phyloP scores from a whole-genome alignment of 2,329 filamentous ascomycete species.

The Cercospora citrullina region DNA sequence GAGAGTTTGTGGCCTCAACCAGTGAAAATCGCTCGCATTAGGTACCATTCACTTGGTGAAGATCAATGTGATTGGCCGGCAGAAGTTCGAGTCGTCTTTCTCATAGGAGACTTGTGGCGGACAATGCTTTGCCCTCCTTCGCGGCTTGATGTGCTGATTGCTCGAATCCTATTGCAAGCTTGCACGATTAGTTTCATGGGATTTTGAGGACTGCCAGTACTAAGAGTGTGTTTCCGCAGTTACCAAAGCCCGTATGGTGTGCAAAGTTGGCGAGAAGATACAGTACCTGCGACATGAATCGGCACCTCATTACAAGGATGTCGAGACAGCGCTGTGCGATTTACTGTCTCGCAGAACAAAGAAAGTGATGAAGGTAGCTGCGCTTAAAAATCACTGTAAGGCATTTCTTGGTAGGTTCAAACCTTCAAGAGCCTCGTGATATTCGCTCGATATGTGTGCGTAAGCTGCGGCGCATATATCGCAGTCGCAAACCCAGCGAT shows the following conservation, averaged over 20 bases:
- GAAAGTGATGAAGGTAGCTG: background rate
- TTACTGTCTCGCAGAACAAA: too few relatives aligned
- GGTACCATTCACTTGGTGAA: background rate
- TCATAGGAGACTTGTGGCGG: background rate
- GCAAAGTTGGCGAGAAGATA: too few relatives aligned
- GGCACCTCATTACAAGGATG: too few relatives aligned
- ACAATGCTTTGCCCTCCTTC: background rate
- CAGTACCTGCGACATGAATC: too few relatives aligned
- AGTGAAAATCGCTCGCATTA: background rate
- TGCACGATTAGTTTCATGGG: background rate
- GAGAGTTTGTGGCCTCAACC: background rate
- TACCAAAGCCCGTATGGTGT: background rate
- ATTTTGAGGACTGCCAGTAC: background rate
- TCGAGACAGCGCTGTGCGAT: too few relatives aligned
- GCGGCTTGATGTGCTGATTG: background rate
- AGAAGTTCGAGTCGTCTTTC: background rate
- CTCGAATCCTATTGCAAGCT: background rate
- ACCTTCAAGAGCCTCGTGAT: constrained; percentile 1
- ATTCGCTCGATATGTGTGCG: background rate
- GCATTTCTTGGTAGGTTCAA: background rate
- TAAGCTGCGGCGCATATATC: constrained; percentile 14
- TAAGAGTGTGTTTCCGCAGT: background rate
- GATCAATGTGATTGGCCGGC: background rate
- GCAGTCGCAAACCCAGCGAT: constrained; percentile 18
- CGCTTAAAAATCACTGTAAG: background rate